Evolutionary conservation across 23 red algal species (phyloP).

Genomic region (Gracilariopsis chorda): DNA sequence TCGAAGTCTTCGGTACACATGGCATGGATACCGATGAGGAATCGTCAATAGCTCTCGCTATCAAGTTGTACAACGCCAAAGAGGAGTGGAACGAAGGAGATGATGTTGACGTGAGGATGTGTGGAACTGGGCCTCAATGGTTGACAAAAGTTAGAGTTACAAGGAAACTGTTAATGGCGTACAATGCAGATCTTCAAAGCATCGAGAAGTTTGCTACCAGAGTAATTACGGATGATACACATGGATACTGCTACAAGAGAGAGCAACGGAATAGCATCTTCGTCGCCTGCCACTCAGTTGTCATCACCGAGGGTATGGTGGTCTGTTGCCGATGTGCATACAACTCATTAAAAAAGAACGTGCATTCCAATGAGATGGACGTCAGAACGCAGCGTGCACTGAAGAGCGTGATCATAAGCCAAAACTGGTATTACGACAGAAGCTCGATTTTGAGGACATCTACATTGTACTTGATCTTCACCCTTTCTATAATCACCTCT

Average conservation of each 20-base stretch:
- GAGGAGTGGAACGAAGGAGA: conserved; percentile 4
- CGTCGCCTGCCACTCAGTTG: neutral
- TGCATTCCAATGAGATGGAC: neutral
- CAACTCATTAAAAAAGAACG: neutral
- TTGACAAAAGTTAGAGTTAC: neutral
- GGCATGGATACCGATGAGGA: neutral
- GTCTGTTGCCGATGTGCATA: neutral
- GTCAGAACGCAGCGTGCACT: neutral
- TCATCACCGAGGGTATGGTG: neutral
- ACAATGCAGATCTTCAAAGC: neutral
- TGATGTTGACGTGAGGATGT: neutral
- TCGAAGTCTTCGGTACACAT: neutral
- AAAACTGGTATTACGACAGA: neutral
- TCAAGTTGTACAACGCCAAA: neutral
- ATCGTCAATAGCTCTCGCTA: neutral
- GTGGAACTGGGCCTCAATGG: neutral
- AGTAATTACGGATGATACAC: neutral
- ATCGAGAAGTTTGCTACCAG: neutral
- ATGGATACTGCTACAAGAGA: conserved; percentile 4
- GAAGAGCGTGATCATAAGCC: neutral
- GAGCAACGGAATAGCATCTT: conserved; percentile 8
- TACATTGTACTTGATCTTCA: neutral
- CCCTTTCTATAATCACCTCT: neutral
- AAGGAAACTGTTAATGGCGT: neutral
- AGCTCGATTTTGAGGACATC: neutral